Conservation (phyloP, 768 basidiomycete species). For the Serpula lacrymans region DNA sequence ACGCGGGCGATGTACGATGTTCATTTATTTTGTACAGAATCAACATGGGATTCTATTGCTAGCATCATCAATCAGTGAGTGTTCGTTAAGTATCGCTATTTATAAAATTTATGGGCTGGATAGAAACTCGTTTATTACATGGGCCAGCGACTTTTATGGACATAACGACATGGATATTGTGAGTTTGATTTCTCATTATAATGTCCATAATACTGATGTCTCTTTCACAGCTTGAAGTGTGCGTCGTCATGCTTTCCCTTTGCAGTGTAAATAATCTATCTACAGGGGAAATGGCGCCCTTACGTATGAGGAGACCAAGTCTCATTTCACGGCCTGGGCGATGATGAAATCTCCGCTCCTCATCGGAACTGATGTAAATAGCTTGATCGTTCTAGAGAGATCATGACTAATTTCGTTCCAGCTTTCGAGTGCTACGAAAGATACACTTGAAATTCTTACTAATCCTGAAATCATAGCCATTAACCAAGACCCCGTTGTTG, state of each 20-base stretch:
- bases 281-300: conserved; percentile 60
- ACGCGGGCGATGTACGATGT: not conserved
- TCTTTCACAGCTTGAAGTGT: conserved; percentile 51
- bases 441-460: conserved; percentile 53
- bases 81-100: not conserved
- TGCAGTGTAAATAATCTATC: not conserved
- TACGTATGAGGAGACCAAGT: conserved; percentile 60
- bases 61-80: conserved; percentile 53
- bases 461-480: conserved; percentile 66
- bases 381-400: not conserved
- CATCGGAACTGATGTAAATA: conserved; percentile 54
- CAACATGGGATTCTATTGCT: conserved; percentile 49
- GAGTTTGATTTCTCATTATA: conserved; percentile 12
- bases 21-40: no score
- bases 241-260: conserved; percentile 13
- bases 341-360: conserved; percentile 67
- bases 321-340: conserved; percentile 73
- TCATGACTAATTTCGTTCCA: conserved; percentile 17
- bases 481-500: conserved; percentile 63
- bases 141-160: conserved; percentile 64
- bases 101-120: not conserved
- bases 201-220: conserved; percentile 1
- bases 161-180: conserved; percentile 71
- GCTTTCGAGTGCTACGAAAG: conserved; percentile 49
- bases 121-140: conserved; percentile 64